Percentiles rank a stretch among this genome's conserved stretches.
phyloP scores from a whole-genome alignment of 345 rosid species.

The Populus alba region DNA sequence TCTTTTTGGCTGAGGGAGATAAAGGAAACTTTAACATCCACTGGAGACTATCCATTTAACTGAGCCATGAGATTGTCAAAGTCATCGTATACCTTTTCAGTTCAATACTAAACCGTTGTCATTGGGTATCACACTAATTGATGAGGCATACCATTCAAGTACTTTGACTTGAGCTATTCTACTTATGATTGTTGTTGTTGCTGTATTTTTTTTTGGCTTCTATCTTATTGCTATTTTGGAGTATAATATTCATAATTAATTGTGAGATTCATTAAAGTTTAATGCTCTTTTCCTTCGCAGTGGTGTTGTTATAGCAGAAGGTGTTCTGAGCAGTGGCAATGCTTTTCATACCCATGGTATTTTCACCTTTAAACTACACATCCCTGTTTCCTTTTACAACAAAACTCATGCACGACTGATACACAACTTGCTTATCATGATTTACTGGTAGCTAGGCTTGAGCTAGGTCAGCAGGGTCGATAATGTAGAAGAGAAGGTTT shows the following conservation, averaged over 20 bases:
- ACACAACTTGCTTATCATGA: background rate
- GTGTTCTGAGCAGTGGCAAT: slow-evolving; percentile 54
- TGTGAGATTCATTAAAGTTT: background rate
- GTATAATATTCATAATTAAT: background rate
- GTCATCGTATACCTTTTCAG: background rate
- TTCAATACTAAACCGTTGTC: background rate
- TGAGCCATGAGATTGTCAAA: background rate
- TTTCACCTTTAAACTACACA: background rate
- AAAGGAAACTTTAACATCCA: background rate
- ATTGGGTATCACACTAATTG: background rate
- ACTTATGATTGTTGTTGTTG: background rate
- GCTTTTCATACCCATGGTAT: slow-evolving; percentile 39
- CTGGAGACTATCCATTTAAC: background rate
- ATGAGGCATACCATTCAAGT: background rate
- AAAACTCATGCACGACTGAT: background rate
- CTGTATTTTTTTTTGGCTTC: background rate
- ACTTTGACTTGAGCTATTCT: background rate
- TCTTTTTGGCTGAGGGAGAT: background rate
- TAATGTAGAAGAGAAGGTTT: background rate
- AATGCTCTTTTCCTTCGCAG: slow-evolving; percentile 47
- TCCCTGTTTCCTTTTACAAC: background rate
- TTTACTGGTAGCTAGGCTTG: background rate
- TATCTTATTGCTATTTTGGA: background rate
- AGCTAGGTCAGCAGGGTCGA: background rate
- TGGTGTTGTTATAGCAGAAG: slow-evolving; percentile 95